Evolutionary conservation across 2,329 filamentous ascomycete genomes (phyloP), one percentile per base, ranked within the genome.

Genomic region (Fusarium sp.): DNA sequence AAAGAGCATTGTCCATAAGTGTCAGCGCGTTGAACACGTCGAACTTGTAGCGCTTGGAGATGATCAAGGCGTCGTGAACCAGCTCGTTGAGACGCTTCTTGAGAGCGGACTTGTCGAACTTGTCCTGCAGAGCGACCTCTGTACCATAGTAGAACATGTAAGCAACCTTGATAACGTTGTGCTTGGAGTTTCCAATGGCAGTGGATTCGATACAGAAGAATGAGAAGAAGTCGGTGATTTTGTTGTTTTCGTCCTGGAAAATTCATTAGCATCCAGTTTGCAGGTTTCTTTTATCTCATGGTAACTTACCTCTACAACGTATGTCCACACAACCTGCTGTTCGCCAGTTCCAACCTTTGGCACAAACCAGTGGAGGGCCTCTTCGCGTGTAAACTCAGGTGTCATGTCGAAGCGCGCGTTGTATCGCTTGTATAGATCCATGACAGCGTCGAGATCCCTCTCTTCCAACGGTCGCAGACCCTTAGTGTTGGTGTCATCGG

Each of bases 131-230:
- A 13, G 91, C 95, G 7, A 88, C 84, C 75, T 97, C 94, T 8
- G 92, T 92, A 59, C 93, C 96, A 78, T 99, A 99, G 86, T 99
- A 99, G 84, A 95, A 99, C 57, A 98, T 88, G 81, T 99, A 99
- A 31, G 96, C 96, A 5, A 95, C 96, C 71, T 91, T 92, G 75
- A 99, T 90, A 59, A 90, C 88, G 63, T 89, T 87, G 82, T 97
- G 91, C 78, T 92, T 92, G 45, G 88, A 83, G 76, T 94, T 90
- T 72, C 91, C 90, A 75, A 99, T 97, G 61, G 98, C 92, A 2
- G 94, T 96, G 17, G 94, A 97, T 78, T 97, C 94, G 34, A 99
- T 91, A 77, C 90, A 91, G 85, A 98, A 99, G 83, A 98, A 99
- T 38, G 94, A 98, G 82, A 98, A 92, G 82, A 97, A 98, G 81